Evolutionary conservation across 257 asterid species (phyloP).

Genomic region (Nicotiana knightiana): DNA sequence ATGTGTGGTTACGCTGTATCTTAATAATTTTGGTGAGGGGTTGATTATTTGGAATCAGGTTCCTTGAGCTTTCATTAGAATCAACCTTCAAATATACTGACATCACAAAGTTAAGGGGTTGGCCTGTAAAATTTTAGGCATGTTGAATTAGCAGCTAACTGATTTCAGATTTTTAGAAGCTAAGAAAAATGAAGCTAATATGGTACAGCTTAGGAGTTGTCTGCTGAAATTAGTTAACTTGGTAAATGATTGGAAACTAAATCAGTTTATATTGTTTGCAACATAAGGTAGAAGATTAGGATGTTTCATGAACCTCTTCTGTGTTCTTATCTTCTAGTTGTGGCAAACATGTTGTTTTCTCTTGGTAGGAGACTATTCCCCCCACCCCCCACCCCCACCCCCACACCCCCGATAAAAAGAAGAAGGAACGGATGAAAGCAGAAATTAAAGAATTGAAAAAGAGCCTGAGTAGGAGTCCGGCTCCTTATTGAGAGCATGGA

Average conservation of each 20-base stretch:
- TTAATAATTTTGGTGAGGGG: not conserved
- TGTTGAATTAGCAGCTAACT: not conserved
- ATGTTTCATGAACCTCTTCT: not conserved
- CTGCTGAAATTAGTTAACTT: not conserved
- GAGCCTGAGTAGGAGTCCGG: not conserved
- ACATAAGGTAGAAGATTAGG: not conserved
- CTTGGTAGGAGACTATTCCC: not conserved
- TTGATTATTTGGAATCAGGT: not conserved
- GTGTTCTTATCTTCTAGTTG: not conserved
- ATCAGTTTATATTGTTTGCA: not conserved
- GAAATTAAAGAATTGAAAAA: not conserved
- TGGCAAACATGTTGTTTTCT: not conserved
- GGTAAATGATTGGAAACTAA: not conserved
- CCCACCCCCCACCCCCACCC: not conserved
- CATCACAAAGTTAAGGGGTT: not conserved
- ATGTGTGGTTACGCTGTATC: not conserved
- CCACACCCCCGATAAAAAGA: not conserved
- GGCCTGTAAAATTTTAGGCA: not conserved
- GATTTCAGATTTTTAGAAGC: not conserved
- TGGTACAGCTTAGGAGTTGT: not conserved
- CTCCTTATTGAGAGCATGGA: not conserved
- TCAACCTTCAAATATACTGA: not conserved
- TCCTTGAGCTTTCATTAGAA: not conserved
- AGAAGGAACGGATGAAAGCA: not conserved
- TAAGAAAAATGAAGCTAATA: not conserved